A percentile compares a stretch with the other conserved stretches of the same genome.
phyloP scores from a whole-genome alignment of 257 asterid species.

The Linaria vulgaris region DNA sequence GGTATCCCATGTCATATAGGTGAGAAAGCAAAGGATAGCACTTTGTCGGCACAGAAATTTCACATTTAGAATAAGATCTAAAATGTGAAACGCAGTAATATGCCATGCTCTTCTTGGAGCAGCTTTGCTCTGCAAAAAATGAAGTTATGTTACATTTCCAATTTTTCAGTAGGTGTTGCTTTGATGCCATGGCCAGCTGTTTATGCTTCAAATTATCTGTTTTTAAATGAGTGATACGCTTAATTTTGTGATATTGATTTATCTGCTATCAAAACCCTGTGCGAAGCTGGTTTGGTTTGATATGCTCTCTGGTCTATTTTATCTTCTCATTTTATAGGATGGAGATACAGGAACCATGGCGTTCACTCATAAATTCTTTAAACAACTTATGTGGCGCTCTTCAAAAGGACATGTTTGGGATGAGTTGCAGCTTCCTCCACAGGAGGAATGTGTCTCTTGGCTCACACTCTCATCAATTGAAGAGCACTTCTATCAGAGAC shows the following conservation, averaged over 20 bases:
- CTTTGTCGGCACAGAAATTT: background rate
- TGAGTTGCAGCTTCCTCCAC: conserved; percentile 86
- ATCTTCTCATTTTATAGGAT: conserved; percentile 46
- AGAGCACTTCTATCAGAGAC: conserved; percentile 90
- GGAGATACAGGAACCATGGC: conserved; percentile 82
- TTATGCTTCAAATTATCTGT: conserved; percentile 16
- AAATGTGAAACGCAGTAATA: background rate
- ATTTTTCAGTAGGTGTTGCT: background rate
- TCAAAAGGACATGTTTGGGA: conserved; percentile 81
- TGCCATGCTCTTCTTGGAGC: background rate
- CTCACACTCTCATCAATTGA: conserved; percentile 84
- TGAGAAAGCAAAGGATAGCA: background rate
- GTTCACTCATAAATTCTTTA: conserved; percentile 69
- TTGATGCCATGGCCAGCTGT: background rate
- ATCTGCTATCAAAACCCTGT: conserved; percentile 11
- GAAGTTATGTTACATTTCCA: background rate
- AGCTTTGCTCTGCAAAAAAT: background rate
- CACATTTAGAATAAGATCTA: background rate
- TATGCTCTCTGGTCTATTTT: background rate
- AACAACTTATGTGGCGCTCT: conserved; percentile 90
- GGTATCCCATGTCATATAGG: background rate
- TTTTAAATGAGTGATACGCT: conserved; percentile 18
- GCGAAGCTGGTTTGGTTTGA: background rate
- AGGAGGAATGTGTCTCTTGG: conserved; percentile 88
- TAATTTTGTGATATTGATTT: conserved; percentile 10